Conservation (phyloP, 139 green algal genomes). For the Pseudopediastrum boryanum region DNA sequence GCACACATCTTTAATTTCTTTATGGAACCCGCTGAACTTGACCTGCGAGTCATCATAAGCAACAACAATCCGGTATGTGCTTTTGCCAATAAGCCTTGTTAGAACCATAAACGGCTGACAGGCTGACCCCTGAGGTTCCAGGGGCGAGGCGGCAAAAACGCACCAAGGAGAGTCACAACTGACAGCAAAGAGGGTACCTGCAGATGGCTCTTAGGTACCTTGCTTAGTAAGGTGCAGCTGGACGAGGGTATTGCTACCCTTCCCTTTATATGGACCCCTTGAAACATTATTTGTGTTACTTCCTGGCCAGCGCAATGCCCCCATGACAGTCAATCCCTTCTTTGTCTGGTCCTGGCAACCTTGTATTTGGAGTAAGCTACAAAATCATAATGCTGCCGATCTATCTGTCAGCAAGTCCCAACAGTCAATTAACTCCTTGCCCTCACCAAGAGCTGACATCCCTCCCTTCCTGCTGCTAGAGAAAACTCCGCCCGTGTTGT, state of each 20-base stretch:
- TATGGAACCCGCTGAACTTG: conserved; percentile 24
- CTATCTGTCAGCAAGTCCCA: background rate
- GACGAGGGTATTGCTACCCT: no score
- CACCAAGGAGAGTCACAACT: background rate
- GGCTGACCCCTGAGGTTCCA: background rate
- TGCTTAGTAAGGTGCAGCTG: no score
- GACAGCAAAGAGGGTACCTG: background rate
- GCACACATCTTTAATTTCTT: background rate
- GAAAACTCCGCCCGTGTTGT: no score
- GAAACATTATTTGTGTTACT: no score
- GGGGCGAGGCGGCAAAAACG: background rate
- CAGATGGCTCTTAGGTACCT: background rate
- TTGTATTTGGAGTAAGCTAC: no score
- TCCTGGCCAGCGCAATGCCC: no score
- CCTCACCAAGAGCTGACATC: background rate
- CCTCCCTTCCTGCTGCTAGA: background rate
- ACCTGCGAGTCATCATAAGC: background rate
- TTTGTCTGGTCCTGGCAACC: no score
- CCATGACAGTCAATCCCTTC: no score
- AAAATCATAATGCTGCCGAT: no score
- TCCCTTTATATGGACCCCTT: no score
- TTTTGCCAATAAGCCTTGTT: background rate
- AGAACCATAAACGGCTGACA: background rate
- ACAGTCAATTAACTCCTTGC: background rate
- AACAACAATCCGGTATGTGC: background rate